Base-by-base conservation (phyloP, 805 yeast species). In the Torulaspora gathmanii region DNA sequence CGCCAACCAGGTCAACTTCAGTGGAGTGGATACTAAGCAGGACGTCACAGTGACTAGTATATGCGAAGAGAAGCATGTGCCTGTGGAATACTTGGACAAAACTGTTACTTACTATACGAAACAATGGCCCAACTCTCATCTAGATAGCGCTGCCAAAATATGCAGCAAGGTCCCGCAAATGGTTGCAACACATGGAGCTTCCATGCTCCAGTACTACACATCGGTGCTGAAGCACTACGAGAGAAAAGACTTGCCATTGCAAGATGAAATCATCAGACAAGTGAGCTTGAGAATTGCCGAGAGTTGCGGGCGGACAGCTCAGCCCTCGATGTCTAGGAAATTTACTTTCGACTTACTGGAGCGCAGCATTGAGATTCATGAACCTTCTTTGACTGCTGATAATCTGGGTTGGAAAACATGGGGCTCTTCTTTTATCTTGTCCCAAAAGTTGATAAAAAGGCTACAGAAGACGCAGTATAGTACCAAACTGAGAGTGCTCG, bases 381-480 rank as follows among this genome's bases (percentile, higher is more conserved):
- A 91, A 58, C 98, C 98, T 0, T 80, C 95, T 0, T 68, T 91
- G 49, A 86, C 96, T 0, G 77, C 80, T 30, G 99, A 93, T 64
- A 85, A 83, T 50, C 68, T 93, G 17, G 99, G 99, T 0, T 72
- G 88, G 61, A 88, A 91, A 51, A 91, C 99, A 0, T 91, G 99
- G 99, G 99, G 98, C 0, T 85, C 97, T 0, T 80, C 97, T 0
- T 67, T 85, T 20, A 73, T 87, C 5, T 67, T 93, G 19, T 75
- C 93, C 3, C 68, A 68, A 23, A 64, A 84, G 20, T 60, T 87
- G 3, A 61, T 73, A 5, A 53, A 61, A 22, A 56, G 59, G 8
- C 55, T 41, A 26, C 37, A 34, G 13, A 30, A 27, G 9, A 23
- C 22, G 16, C 30, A 22, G 2, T 30, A 30, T 28, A 15, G 27